Conservation (phyloP, 768 basidiomycete species). For the Kwoniella dendrophila region DNA sequence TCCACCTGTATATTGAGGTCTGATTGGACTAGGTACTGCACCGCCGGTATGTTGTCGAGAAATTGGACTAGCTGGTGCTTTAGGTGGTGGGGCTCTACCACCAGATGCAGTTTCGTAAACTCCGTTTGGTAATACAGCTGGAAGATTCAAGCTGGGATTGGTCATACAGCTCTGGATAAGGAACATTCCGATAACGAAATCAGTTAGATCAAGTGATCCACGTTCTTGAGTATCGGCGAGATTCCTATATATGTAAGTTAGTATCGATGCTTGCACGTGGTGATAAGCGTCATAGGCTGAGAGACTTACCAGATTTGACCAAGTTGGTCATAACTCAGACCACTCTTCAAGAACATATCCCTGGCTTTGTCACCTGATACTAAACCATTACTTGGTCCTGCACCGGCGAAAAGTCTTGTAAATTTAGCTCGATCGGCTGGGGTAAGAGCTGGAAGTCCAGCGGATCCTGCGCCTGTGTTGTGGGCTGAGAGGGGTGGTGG, state of each 20-base stretch:
- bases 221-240: constrained; percentile 94
- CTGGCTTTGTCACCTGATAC: constrained; percentile 82
- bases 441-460: constrained; percentile 67
- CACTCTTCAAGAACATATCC: constrained; percentile 87
- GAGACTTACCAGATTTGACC: constrained; percentile 82
- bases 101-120: constrained; percentile 76
- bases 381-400: constrained; percentile 73
- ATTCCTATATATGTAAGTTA: constrained; percentile 62
- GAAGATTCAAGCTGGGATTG: constrained; percentile 70
- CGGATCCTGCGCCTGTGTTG: constrained; percentile 53
- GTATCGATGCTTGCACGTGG: not conserved
- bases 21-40: constrained; percentile 29
- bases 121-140: constrained; percentile 73
- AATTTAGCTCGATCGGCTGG: constrained; percentile 84
- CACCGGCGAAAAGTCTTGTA: constrained; percentile 70
- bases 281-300: not conserved
- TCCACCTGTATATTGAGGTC: constrained; percentile 38
- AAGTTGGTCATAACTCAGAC: constrained; percentile 80
- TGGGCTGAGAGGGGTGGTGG: constrained; percentile 60
- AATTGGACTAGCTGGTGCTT: constrained; percentile 52
- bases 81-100: constrained; percentile 44
- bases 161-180: constrained; percentile 93
- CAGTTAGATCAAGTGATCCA: constrained; percentile 80
- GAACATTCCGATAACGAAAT: constrained; percentile 96
- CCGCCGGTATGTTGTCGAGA: constrained; percentile 63